These are phyloP conservation scores for Trichoderma semiorbis DNA, from an alignment of 2,329 filamentous ascomycete species.

Conservation along the genomic window DNA sequence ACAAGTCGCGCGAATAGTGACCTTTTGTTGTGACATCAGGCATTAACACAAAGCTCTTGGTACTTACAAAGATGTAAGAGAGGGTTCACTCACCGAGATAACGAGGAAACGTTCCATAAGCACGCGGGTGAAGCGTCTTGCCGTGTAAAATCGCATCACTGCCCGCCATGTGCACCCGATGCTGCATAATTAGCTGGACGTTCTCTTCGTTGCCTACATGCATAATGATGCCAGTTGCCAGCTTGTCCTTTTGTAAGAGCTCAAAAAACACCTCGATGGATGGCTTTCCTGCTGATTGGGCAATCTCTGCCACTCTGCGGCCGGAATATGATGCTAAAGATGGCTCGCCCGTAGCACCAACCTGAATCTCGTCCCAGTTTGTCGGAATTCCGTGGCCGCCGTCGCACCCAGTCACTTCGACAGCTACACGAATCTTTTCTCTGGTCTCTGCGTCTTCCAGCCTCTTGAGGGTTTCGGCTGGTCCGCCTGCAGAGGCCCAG, in stretches of 20 bases:
- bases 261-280: conserved; percentile 25
- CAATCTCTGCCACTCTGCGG: conserved; percentile 22
- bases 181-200: conserved; percentile 26
- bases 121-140: conserved; percentile 25
- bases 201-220: conserved; percentile 27
- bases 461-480: conserved; percentile 23
- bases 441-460: conserved; percentile 21
- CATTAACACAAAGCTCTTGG: not conserved
- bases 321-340: conserved; percentile 22
- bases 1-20: conserved; percentile 25
- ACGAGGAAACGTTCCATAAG: conserved; percentile 26
- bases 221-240: conserved; percentile 26
- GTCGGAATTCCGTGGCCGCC: conserved; percentile 28
- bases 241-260: conserved; percentile 22
- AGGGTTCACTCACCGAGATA: conserved; percentile 21
- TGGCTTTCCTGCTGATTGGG: conserved; percentile 12
- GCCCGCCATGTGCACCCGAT: conserved; percentile 26
- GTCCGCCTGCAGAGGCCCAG: conserved; percentile 26
- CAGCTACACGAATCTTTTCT: conserved; percentile 24
- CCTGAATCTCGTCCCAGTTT: conserved; percentile 27
- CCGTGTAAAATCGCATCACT: conserved; percentile 27
- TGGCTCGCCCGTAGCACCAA: conserved; percentile 21
- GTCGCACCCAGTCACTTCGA: conserved; percentile 26
- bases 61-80: not conserved
- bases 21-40: not conserved